Evolutionary conservation across 176 grass and related monocot genomes (phyloP).

Genomic region (Neostapfia colusana): DNA sequence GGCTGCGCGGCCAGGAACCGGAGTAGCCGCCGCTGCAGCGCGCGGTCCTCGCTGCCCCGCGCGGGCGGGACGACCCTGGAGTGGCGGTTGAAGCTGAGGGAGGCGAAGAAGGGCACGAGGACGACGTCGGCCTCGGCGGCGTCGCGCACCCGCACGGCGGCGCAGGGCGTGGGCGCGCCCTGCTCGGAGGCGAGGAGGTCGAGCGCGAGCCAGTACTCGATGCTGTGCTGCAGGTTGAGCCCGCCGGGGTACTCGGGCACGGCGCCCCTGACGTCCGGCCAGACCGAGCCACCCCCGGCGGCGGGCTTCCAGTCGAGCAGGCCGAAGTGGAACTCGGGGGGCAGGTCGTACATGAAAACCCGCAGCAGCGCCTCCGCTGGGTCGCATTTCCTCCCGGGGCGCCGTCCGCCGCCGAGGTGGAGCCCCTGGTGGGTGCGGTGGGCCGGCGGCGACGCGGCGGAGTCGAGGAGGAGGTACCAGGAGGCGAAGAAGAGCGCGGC

Average conservation of each 20-base stretch:
- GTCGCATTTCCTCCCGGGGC: slow-evolving; percentile 40
- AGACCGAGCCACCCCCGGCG: slow-evolving; percentile 39
- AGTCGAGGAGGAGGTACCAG: slow-evolving; percentile 70
- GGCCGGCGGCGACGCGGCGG: slow-evolving; percentile 17
- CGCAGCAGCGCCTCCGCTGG: slow-evolving; percentile 57
- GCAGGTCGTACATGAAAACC: slow-evolving; percentile 93
- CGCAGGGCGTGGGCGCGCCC: slow-evolving; percentile 59
- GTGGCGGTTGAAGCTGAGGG: slow-evolving; percentile 91
- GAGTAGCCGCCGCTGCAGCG: slow-evolving; percentile 70
- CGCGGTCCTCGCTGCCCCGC: slow-evolving; percentile 57
- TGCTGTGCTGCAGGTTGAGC: slow-evolving; percentile 98
- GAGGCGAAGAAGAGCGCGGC: slow-evolving; percentile 57
- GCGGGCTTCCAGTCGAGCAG: slow-evolving; percentile 68
- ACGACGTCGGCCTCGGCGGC: slow-evolving; percentile 68
- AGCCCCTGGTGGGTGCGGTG: not conserved
- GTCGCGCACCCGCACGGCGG: slow-evolving; percentile 59
- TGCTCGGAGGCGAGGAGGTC: slow-evolving; percentile 85
- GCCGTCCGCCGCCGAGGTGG: slow-evolving; percentile 1
- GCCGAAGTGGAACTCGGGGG: slow-evolving; percentile 88
- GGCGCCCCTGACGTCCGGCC: slow-evolving; percentile 60
- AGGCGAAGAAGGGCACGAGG: slow-evolving; percentile 95
- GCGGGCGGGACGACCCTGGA: slow-evolving; percentile 60
- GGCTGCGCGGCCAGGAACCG: slow-evolving; percentile 52
- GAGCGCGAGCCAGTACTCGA: slow-evolving; percentile 96
- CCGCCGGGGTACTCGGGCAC: slow-evolving; percentile 84